Evolutionary conservation across 75 land plant genomes (phyloP).

Genomic region (Azolla pinnata): DNA sequence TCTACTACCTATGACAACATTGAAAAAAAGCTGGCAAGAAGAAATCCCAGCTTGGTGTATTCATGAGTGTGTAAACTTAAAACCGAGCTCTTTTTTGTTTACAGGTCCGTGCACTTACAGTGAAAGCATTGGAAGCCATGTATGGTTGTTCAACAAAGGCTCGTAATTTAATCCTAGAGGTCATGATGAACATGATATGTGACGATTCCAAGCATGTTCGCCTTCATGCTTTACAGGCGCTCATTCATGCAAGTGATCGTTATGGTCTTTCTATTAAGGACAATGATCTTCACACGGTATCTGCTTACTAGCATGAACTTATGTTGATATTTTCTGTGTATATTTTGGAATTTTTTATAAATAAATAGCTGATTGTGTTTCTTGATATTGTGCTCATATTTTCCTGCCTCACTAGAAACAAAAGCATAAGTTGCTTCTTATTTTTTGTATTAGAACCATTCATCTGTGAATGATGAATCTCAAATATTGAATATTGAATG

Average conservation of each 20-base stretch:
- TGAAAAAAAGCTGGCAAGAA: no score
- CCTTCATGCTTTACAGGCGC: constrained; percentile 13
- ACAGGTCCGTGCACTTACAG: constrained; percentile 19
- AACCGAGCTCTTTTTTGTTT: not conserved
- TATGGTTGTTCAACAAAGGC: constrained; percentile 1
- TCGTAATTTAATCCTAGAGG: not conserved
- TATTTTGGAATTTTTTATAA: not conserved
- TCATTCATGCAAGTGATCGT: constrained; percentile 6
- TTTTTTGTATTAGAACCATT: no score
- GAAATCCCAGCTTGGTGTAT: no score
- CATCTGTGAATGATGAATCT: no score
- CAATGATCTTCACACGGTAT: constrained; percentile 20
- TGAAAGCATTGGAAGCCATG: constrained; percentile 16
- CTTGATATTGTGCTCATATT: no score
- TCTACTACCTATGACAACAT: no score
- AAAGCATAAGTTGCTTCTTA: no score
- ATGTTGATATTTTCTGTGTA: not conserved
- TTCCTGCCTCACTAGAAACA: no score
- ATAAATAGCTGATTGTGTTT: no score
- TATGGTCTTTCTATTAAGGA: constrained; percentile 13
- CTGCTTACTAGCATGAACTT: no score
- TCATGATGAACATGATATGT: constrained; percentile 20
- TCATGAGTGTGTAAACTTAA: no score
- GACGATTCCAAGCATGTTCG: constrained; percentile 21
- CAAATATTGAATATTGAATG: no score